Percentiles rank a stretch among this genome's conserved stretches.
Conservation (phyloP, 306 rosid genomes). For the Cicer arietinum region DNA sequence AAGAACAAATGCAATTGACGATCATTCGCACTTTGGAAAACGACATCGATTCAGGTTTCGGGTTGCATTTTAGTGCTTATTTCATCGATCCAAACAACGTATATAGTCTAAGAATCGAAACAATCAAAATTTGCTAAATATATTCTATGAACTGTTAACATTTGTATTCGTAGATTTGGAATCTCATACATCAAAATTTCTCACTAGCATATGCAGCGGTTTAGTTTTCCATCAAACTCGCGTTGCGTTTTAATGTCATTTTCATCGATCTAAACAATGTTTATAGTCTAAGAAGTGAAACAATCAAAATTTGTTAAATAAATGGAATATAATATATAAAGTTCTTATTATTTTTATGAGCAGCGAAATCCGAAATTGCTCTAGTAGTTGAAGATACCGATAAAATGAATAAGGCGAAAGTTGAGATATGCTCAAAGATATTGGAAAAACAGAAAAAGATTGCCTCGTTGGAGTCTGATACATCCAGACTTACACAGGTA, state of each 20-base stretch:
- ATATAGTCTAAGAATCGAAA: not conserved
- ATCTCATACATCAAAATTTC: not conserved
- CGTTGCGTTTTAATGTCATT: not conserved
- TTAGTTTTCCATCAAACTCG: conserved; percentile 28
- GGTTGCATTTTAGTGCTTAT: not conserved
- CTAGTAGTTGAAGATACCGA: conserved; percentile 61
- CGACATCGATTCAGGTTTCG: conserved; percentile 65
- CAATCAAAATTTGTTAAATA: not conserved
- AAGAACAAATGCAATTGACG: conserved; percentile 74
- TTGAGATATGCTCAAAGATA: conserved; percentile 75
- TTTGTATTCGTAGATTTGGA: not conserved
- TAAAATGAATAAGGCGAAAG: conserved; percentile 57
- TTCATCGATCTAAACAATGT: not conserved
- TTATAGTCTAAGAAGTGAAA: not conserved
- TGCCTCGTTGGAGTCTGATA: conserved; percentile 65
- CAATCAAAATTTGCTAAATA: not conserved
- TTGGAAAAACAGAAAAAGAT: conserved; percentile 67
- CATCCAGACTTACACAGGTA: conserved; percentile 77
- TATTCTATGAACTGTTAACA: not conserved
- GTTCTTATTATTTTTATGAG: conserved; percentile 16
- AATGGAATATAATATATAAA: not conserved
- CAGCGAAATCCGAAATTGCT: conserved; percentile 65
- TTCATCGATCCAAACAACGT: not conserved
- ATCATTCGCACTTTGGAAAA: conserved; percentile 65
- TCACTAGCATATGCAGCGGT: not conserved